Conservation (phyloP, 306 rosid genomes). For the Cicer cuneatum region DNA sequence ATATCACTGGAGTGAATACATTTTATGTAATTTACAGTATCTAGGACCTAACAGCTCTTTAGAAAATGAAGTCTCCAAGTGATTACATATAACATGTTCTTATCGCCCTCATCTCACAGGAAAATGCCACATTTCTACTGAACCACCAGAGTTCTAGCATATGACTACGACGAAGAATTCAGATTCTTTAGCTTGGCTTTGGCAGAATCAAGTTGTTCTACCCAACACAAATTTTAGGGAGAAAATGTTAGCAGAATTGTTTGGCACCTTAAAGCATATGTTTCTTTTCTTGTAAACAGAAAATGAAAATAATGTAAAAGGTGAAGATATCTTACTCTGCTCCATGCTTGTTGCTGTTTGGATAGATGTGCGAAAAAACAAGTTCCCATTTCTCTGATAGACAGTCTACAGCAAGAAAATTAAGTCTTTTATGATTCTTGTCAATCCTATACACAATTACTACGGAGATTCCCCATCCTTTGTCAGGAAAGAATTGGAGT, state of each 20-base stretch:
- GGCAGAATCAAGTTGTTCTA: conserved; percentile 68
- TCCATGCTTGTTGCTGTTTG: conserved; percentile 65
- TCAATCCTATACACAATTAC: conserved; percentile 16
- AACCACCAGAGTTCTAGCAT: conserved; percentile 10
- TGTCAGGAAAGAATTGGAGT: not conserved
- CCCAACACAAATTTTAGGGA: conserved; percentile 14
- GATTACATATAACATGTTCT: not conserved
- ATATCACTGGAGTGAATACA: conserved; percentile 19
- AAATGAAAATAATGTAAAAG: not conserved
- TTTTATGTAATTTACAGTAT: conserved; percentile 23
- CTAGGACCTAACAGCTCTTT: conserved; percentile 12
- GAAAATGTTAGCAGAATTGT: conserved; percentile 16
- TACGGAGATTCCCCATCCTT: not conserved
- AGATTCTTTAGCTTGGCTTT: conserved; percentile 58
- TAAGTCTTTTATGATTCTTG: not conserved
- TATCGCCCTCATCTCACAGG: conserved; percentile 2
- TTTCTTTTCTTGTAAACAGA: not conserved
- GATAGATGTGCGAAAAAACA: conserved; percentile 68
- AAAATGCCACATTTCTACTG: conserved; percentile 19
- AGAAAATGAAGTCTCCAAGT: conserved; percentile 16
- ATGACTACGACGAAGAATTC: conserved; percentile 51
- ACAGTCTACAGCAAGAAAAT: conserved; percentile 56
- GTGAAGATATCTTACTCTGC: conserved; percentile 60
- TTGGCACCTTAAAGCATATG: not conserved
- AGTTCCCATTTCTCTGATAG: conserved; percentile 69